Evolutionary conservation across 2,329 filamentous ascomycete species (phyloP), one percentile per base, ranked within the genome.

Genomic region (Mycogone perniciosa): DNA sequence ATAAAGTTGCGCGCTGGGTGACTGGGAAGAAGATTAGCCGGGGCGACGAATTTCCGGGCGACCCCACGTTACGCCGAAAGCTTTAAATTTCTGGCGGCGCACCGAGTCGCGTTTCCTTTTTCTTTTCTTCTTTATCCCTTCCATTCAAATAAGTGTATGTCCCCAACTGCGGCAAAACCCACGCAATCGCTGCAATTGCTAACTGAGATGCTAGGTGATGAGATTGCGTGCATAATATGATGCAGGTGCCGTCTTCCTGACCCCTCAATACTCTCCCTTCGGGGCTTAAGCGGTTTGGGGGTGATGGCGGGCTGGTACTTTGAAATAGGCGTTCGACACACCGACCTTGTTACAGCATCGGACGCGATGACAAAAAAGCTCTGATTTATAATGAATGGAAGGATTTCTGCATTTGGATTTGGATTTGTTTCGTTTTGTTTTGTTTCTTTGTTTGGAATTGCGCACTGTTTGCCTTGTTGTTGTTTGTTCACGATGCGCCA

Each of bases 301-400:
- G 82, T 71, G 73, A 76, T 73, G 77, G 71, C 72, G 76, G 74
- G 73, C 50, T 73, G 82, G 81, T 74, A 86, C 82, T 77, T 81
- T 99, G 93, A 97, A 84, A 90, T 90, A 80, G 85, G 93, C 90
- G 93, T 96, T 88, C 90, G 92, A 89, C 93, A 96, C 92, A 96
- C 79, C 69, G 80, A 84, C 86, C 92, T 96, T 97, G 90, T 96
- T 95, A 89, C 81, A 74, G 76, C 74, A 80, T 89, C 91, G 92
- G 84, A 96, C 92, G 93, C 91, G 82, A 89, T 86, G 80, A 87
- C 63, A 85, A 87, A 89, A 20, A 86, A 95, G 88, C 89, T 96
- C 92, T 97, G 92, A 97, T 71, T 71, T 72, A 71, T 75, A 50
- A 63, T 57, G 68, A 72, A 71, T 69, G 66, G 65, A 67, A 66